A percentile compares a stretch with the other conserved stretches of the same genome.
phyloP scores from a whole-genome alignment of 805 yeast species.

The Suhomyces sp. region DNA sequence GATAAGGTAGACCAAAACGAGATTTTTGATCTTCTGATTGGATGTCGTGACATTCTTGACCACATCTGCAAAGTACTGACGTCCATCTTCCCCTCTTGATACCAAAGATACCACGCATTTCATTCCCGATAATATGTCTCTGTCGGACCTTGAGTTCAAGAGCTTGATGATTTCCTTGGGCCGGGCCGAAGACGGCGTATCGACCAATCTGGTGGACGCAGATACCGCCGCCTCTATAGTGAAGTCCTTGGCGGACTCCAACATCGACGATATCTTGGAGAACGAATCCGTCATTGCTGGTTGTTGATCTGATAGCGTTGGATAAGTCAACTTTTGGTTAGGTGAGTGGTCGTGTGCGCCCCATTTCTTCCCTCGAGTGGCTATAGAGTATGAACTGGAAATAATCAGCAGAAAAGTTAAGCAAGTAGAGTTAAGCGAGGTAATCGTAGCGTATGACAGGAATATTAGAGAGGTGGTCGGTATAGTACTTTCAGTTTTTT shows the following conservation, averaged over 20 bases:
- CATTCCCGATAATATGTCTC: constrained; percentile 45
- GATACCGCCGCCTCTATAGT: constrained; percentile 82
- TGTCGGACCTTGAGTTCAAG: constrained; percentile 64
- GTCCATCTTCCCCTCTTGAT: constrained; percentile 40
- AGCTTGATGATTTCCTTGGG: constrained; percentile 63
- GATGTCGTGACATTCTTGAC: constrained; percentile 79
- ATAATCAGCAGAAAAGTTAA: background rate
- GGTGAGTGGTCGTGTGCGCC: background rate
- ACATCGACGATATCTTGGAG: constrained; percentile 61
- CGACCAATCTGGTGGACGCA: constrained; percentile 65
- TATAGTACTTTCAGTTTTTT: background rate
- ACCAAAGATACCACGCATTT: constrained; percentile 39
- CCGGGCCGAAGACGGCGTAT: constrained; percentile 56
- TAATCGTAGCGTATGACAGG: background rate
- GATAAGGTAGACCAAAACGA: constrained; percentile 73
- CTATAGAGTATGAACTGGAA: background rate
- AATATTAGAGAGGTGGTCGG: background rate
- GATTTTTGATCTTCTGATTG: constrained; percentile 57
- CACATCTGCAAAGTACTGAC: constrained; percentile 70
- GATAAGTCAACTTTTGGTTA: background rate
- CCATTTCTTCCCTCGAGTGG: background rate
- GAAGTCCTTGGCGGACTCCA: constrained; percentile 76
- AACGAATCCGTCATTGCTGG: constrained; percentile 45
- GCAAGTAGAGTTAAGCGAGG: background rate
- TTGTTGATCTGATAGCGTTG: background rate